Evolutionary conservation across 2,329 filamentous ascomycete species (phyloP).

Genomic region (Berkeleyomyces rouxiae): DNA sequence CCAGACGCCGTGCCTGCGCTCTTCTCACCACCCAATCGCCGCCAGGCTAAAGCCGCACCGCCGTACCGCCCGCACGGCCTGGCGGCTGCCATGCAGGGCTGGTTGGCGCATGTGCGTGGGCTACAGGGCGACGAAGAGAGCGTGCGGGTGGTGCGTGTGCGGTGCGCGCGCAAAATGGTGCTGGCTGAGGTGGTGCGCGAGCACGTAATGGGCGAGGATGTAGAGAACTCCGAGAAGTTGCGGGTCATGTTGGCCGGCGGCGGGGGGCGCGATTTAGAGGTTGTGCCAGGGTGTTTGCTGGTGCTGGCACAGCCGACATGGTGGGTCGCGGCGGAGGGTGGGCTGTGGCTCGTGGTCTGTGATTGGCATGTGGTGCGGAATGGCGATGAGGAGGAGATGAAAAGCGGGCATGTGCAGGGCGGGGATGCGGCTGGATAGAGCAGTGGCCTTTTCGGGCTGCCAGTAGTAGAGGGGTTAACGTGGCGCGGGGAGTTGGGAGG

Average conservation of each 20-base stretch:
- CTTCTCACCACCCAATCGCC: slow-evolving; percentile 19
- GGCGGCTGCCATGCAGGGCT: slow-evolving; percentile 25
- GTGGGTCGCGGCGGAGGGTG: not conserved
- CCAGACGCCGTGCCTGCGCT: slow-evolving; percentile 16
- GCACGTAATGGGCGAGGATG: not conserved
- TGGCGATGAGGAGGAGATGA: not conserved
- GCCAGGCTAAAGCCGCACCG: not conserved
- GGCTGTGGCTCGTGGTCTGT: slow-evolving; percentile 6
- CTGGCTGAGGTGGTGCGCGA: not conserved
- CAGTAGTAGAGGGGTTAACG: too few species aligned
- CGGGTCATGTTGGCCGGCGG: not conserved
- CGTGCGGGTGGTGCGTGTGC: not conserved
- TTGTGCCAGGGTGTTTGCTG: not conserved
- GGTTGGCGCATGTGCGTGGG: slow-evolving; percentile 23
- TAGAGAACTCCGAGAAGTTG: not conserved
- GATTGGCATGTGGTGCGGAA: slow-evolving; percentile 1
- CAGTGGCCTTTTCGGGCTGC: too few species aligned
- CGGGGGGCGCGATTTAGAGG: not conserved
- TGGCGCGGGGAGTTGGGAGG: too few species aligned
- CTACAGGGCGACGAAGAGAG: slow-evolving; percentile 6
- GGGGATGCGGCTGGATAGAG: not conserved
- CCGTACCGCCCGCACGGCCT: slow-evolving; percentile 23
- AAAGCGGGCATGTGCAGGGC: not conserved
- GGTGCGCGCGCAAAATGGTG: not conserved
- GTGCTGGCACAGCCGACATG: slow-evolving; percentile 1